These are phyloP conservation scores for Elsinoe fawcettii DNA, from an alignment of 2,329 filamentous ascomycete species.

Conservation along the genomic window DNA sequence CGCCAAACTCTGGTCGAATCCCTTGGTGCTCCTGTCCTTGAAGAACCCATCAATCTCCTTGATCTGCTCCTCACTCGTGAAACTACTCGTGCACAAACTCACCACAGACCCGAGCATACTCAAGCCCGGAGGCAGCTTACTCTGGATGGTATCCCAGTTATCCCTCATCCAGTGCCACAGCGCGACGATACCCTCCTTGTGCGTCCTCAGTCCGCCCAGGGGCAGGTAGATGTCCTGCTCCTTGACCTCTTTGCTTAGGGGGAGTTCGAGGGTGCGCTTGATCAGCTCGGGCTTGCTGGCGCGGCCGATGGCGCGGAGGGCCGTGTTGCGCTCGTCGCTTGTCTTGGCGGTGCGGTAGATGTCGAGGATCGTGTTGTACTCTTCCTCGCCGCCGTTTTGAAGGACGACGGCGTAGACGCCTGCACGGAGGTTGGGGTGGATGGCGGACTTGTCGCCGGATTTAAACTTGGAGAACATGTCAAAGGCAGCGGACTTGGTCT, in stretches of 20 bases:
- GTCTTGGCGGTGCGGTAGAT: constrained; percentile 68
- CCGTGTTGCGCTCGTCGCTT: constrained; percentile 85
- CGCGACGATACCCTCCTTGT: constrained; percentile 68
- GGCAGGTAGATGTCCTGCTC: constrained; percentile 93
- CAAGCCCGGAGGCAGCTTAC: constrained; percentile 76
- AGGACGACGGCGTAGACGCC: constrained; percentile 81
- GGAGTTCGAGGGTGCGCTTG: constrained; percentile 66
- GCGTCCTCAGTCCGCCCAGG: constrained; percentile 66
- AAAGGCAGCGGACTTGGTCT: constrained; percentile 69
- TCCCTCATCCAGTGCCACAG: constrained; percentile 76
- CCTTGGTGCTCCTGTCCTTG: constrained; percentile 69
- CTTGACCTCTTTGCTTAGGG: constrained; percentile 75
- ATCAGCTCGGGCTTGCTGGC: constrained; percentile 72
- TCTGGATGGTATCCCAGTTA: constrained; percentile 79
- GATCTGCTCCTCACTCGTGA: constrained; percentile 69
- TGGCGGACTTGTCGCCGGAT: constrained; percentile 66
- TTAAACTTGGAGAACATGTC: constrained; percentile 86
- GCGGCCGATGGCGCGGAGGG: constrained; percentile 73
- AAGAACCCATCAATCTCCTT: constrained; percentile 76
- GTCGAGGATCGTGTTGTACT: constrained; percentile 72
- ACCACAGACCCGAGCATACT: constrained; percentile 82
- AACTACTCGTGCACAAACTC: constrained; percentile 70
- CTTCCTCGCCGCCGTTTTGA: constrained; percentile 74
- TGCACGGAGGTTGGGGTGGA: constrained; percentile 84
- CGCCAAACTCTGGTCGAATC: constrained; percentile 81